Base-by-base conservation (phyloP, 202 grass and related monocot genomes). In the Elaeis oleifera region DNA sequence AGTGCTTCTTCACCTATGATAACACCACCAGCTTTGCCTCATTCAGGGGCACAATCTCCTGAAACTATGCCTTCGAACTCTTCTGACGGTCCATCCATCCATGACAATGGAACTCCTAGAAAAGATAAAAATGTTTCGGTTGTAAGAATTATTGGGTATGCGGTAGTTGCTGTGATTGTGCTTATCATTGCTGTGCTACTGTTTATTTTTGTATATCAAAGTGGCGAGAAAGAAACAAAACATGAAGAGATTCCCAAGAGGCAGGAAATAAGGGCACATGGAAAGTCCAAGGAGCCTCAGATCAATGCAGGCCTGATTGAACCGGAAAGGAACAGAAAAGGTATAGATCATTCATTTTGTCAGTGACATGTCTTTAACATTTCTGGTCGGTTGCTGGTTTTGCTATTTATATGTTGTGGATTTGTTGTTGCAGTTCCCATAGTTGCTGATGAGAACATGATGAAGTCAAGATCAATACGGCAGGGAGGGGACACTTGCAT, bases 101-200 rank as follows among this genome's bases (percentile, higher is more conserved):
- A 71, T 70, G 59, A 78, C n/a, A 80, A 39, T 29, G 66, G 54
- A 53, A 59, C 66, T 55, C 50, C 82, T 63, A 71, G 71, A 63
- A 80, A 28, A 21, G 89, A 82, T 68, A 56, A 65, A 49, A 94
- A 48, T 52, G 65, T 63, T 5, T 84, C 85, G 64, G 65, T 65
- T 53, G 58, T 84, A 44, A 89, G 86, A 65, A 79, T 99, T 56
- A 74, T 89, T 73, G 94, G 94, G 56, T 84, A 71, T 84, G 85
- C 79, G 44, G 29, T 85, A 73, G 77, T 72, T 13, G 82, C 53
- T 60, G 53, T 99, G 50, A 77, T 82, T 63, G 18, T 84, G 14
- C 73, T 94, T 60, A 81, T 86, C 56, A 54, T 77, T 57, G 56
- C 76, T 60, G 77, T 80, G 27, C 54, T 99, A 49, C 53, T 74